These are phyloP conservation scores for Aotearoamyces nothofagi DNA, from an alignment of 2,329 filamentous ascomycete genomes.

Conservation along the genomic window DNA sequence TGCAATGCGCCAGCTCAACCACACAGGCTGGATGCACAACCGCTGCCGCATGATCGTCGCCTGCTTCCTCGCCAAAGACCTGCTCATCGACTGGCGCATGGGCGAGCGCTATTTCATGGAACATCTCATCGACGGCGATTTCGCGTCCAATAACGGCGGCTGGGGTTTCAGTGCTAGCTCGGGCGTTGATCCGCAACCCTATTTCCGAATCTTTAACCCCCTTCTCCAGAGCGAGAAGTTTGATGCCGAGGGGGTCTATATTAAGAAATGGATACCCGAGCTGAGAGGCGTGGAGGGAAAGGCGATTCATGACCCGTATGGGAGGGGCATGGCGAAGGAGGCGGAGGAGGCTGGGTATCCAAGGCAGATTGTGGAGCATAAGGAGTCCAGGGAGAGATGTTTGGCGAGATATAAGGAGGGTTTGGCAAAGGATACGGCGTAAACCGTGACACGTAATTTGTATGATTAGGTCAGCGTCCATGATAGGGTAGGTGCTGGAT, in stretches of 20 bases:
- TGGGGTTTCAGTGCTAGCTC: conserved; percentile 40
- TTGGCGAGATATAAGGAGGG: conserved; percentile 57
- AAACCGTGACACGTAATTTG: too few species aligned
- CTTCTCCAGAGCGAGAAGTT: conserved; percentile 76
- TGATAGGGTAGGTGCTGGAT: too few species aligned
- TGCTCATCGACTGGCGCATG: conserved; percentile 70
- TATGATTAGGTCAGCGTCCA: too few species aligned
- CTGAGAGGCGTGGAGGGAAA: conserved; percentile 46
- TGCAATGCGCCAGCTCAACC: conserved; percentile 63
- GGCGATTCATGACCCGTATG: conserved; percentile 71
- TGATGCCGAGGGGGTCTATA: conserved; percentile 64
- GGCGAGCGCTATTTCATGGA: conserved; percentile 78
- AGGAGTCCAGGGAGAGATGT: conserved; percentile 48
- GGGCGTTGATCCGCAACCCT: conserved; percentile 75
- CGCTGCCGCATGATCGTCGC: conserved; percentile 73
- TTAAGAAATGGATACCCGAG: conserved; percentile 71
- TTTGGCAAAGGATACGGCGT: conserved; percentile 29
- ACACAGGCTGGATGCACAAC: conserved; percentile 70
- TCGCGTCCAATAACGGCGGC: conserved; percentile 20
- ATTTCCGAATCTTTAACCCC: conserved; percentile 85
- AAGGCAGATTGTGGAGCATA: conserved; percentile 59
- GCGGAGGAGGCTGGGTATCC: conserved; percentile 61
- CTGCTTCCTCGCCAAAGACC: conserved; percentile 66
- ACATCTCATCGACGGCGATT: conserved; percentile 27
- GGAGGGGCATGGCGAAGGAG: conserved; percentile 35